Base-by-base conservation (phyloP, 345 rosid species). In the Lepidium sativum region DNA sequence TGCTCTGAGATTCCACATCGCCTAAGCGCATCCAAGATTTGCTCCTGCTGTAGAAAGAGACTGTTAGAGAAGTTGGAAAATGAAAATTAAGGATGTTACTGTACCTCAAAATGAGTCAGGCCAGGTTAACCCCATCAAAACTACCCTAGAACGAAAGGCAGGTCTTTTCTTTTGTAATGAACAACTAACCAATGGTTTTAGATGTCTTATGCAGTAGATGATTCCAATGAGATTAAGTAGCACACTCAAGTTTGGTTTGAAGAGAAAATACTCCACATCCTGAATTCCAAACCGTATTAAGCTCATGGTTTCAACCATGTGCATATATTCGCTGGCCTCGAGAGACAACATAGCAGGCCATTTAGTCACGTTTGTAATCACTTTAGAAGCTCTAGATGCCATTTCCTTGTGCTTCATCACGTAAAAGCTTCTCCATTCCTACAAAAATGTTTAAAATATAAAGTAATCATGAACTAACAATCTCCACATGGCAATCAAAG, bases 1-100 rank as follows among this genome's bases (percentile, higher is more conserved):
- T 81, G 80, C 56, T 85, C 83, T 10, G 81, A 49, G 63, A 90
- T 80, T 63, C 77, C 68, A 69, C 78, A 71, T 11, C 71, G 69
- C 56, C 54, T 62, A 5, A 85, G 69, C 3, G 80, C 82, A 37
- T 77, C 81, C 73, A 63, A 13, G 13, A 89, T 61, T 29, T 57
- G 20, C 61, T 60, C 73, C 32, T 61, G 63, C 88, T 88, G 76
- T 51, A 11, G 0, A 57, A 8, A 45, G 2, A 8, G 2, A 5
- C 34, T 32, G 63, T 6, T 20, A 18, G 15, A 32, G 35, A 63
- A 63, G 61, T 4, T 32, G 9, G 6, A 32, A 18, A 41, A 9
- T 9, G 8, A 5, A 31, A 17, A 11, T 23, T 23, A 39, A 29
- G 3, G 51, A 27, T 6, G 9, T 39, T 41, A 4, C 0, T 0